Evolutionary conservation across 495 filamentous ascomycete genomes (phyloP).

Genomic region (Talaromyces trachyspermus): DNA sequence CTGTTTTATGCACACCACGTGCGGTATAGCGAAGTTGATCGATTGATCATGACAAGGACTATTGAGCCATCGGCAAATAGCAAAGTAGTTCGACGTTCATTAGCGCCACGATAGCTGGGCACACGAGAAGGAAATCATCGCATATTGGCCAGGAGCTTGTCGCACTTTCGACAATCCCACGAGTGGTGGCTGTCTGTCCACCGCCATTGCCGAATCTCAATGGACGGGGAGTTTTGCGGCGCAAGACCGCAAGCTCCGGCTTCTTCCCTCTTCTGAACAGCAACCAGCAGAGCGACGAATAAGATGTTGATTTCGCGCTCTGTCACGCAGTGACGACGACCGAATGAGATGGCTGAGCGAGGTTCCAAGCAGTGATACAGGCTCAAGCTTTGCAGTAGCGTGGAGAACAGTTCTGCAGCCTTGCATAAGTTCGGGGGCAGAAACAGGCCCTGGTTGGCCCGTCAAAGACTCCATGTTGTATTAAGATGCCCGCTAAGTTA

Average conservation of each 20-base stretch:
- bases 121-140: neutral
- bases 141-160: constrained; percentile 3
- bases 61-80: constrained; percentile 2
- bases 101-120: constrained; percentile 7
- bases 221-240: too few species aligned
- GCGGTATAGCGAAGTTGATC: constrained; percentile 1
- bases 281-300: constrained; percentile 3
- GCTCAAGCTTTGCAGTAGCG: constrained; percentile 8
- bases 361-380: neutral
- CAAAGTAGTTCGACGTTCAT: constrained; percentile 1
- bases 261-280: too few species aligned
- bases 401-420: constrained; percentile 1
- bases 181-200: neutral
- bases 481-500: too few species aligned
- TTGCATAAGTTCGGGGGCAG: neutral
- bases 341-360: constrained; percentile 1
- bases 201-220: neutral
- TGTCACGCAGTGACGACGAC: neutral
- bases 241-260: too few species aligned
- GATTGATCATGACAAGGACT: neutral
- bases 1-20: neutral
- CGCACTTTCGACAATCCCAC: too few species aligned
- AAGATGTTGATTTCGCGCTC: neutral
- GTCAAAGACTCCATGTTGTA: too few species aligned
- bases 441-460: too few species aligned